Base-by-base conservation (phyloP, 1,284 basidiomycete species). In the Apiotrichum gamsii region DNA sequence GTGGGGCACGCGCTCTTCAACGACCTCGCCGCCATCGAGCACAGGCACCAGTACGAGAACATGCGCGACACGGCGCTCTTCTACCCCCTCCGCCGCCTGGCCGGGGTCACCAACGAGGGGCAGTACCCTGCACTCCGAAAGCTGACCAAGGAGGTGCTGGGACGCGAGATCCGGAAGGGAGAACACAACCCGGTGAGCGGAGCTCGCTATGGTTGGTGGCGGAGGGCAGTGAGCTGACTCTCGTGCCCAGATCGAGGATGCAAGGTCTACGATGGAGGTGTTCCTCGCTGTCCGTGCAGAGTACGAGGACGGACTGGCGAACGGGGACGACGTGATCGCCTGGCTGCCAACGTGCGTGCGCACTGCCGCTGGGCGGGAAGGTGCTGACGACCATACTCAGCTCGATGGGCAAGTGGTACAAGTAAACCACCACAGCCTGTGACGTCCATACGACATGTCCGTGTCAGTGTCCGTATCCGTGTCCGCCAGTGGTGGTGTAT, bases 1-100 rank as follows among this genome's bases (percentile, higher is more conserved):
- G 79, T 98, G 4, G 95, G 94, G 0, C 94, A 97, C 67, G 90
- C 94, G 0, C 76, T 97, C 3, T 80, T 85, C 61, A 91, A 97
- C 59, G 94, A 97, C 72, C 75, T 96, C 15, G 83, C 85, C 67
- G 88, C 71, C 14, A 61, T 79, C 19, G 58, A 75, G 15, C 69
- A 78, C 37, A 69, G 72, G 20, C 76, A 78, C 55, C 74, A 76
- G 0, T 69, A 73, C 39, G 65, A 72, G 42, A 58, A 72, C 36
- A 69, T 75, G 19, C 67, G 78, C 20, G 78, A 79, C 57, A 79
- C 78, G 16, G 65, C 75, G 3, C 70, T 72, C 11, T 78, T 74
- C 50, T 66, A 71, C 30, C 76, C 76, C 8, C 59, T 79, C 10
- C 68, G 74, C 5, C 25, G 49, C 23, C 25, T 50, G 5, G 33